Percentiles rank a stretch among this genome's conserved stretches.
Conservation (phyloP, 805 yeast species). For the Myxozyma kluyveri region DNA sequence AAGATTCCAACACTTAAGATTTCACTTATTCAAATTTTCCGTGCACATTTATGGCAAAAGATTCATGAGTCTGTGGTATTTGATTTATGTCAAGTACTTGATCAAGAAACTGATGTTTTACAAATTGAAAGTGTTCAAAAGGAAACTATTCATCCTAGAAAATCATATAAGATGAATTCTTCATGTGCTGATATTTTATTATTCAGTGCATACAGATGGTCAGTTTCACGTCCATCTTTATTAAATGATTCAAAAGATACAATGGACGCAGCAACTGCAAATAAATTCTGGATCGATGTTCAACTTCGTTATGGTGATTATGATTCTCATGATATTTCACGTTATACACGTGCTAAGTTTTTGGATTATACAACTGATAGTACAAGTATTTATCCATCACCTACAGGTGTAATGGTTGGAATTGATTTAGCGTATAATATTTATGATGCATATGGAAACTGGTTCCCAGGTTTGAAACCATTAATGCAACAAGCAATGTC, state of each 20-base stretch:
- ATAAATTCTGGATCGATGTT: constrained; percentile 89
- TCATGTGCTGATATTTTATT: constrained; percentile 89
- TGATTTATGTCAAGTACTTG: constrained; percentile 89
- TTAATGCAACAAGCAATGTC: constrained; percentile 87
- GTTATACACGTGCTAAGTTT: constrained; percentile 89
- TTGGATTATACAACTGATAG: constrained; percentile 90
- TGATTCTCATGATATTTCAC: constrained; percentile 93
- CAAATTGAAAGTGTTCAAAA: constrained; percentile 85
- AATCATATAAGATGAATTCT: constrained; percentile 94
- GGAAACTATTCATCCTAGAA: constrained; percentile 92
- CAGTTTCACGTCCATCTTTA: constrained; percentile 70
- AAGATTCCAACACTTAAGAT: constrained; percentile 96
- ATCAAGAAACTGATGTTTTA: constrained; percentile 76
- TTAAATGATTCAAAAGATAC: constrained; percentile 68
- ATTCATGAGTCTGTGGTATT: constrained; percentile 94
- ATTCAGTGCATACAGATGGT: constrained; percentile 76
- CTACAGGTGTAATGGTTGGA: constrained; percentile 87
- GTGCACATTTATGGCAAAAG: constrained; percentile 99
- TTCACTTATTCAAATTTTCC: constrained; percentile 89
- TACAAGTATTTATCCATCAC: constrained; percentile 81
- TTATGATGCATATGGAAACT: constrained; percentile 94
- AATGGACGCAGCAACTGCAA: constrained; percentile 53
- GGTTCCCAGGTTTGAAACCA: constrained; percentile 95
- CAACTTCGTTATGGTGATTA: constrained; percentile 95
- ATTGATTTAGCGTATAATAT: constrained; percentile 92